phyloP scores from a whole-genome alignment of 805 yeast genomes.

The Priceomyces carsonii region DNA sequence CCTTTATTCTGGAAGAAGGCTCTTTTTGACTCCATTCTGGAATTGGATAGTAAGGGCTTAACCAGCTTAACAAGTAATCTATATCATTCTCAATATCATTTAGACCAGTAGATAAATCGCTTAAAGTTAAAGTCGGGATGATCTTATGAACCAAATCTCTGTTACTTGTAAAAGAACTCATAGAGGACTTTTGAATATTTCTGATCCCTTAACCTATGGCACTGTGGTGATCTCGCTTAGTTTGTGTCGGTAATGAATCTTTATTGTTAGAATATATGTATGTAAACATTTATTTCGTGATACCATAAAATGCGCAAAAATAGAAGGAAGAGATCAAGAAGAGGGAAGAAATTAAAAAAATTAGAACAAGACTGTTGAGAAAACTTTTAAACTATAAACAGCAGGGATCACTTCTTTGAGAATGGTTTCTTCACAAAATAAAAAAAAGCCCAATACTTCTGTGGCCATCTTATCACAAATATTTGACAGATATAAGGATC shows the following conservation, averaged over 20 bases:
- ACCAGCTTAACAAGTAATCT: conserved; percentile 31
- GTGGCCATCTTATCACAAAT: conserved; percentile 25
- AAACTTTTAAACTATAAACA: too few species aligned
- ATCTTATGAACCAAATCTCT: conserved; percentile 13
- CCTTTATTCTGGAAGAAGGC: conserved; percentile 34
- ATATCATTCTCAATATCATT: conserved; percentile 37
- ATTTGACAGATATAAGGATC: conserved; percentile 34
- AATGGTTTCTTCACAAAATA: neutral
- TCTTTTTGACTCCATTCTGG: conserved; percentile 11
- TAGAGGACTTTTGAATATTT: neutral
- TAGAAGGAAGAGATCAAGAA: too few species aligned
- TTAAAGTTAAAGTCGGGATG: conserved; percentile 15
- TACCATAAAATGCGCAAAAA: too few species aligned
- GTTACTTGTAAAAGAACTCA: conserved; percentile 7
- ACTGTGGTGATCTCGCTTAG: too few species aligned
- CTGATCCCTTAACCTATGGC: too few species aligned
- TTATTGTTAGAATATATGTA: too few species aligned
- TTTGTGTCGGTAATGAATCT: too few species aligned
- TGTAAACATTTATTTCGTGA: too few species aligned
- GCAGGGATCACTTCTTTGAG: too few species aligned
- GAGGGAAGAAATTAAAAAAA: too few species aligned
- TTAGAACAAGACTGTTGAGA: too few species aligned
- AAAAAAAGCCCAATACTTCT: neutral
- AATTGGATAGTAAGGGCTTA: conserved; percentile 28
- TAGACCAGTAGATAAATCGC: conserved; percentile 11